phyloP scores from a whole-genome alignment of 306 rosid genomes.

The Lathyrus oleraceus region DNA sequence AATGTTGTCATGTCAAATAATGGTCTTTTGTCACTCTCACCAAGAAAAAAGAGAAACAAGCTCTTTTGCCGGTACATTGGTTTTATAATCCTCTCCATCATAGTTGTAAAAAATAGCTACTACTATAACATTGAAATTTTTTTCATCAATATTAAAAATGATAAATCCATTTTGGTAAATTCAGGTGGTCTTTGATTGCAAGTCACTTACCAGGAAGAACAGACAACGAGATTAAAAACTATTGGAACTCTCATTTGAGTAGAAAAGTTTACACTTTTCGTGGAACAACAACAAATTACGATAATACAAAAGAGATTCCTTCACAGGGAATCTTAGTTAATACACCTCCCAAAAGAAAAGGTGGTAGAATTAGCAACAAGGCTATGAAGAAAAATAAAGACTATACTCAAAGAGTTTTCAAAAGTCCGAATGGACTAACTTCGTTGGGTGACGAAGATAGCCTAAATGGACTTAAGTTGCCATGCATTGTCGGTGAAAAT shows the following conservation, averaged over 20 bases:
- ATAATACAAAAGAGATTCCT: background rate
- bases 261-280: constrained; percentile 55
- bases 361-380: constrained; percentile 57
- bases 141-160: background rate
- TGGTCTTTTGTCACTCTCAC: background rate
- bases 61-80: background rate
- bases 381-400: constrained; percentile 51
- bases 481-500: constrained; percentile 8
- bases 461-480: background rate
- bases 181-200: constrained; percentile 91
- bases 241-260: constrained; percentile 85
- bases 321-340: background rate
- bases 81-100: no score
- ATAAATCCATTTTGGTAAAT: background rate
- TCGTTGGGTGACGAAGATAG: background rate
- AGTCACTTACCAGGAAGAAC: constrained; percentile 84
- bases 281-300: constrained; percentile 38
- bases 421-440: background rate
- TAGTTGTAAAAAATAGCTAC: no score
- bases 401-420: background rate
- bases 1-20: background rate
- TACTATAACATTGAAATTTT: no score
- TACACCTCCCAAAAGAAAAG: constrained; percentile 44
- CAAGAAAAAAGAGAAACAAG: background rate
- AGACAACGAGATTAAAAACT: constrained; percentile 90